Percentiles rank a stretch among this genome's conserved stretches.
phyloP scores from a whole-genome alignment of 1,284 basidiomycete species.

The Austroboletus olivaceoglutinosus region DNA sequence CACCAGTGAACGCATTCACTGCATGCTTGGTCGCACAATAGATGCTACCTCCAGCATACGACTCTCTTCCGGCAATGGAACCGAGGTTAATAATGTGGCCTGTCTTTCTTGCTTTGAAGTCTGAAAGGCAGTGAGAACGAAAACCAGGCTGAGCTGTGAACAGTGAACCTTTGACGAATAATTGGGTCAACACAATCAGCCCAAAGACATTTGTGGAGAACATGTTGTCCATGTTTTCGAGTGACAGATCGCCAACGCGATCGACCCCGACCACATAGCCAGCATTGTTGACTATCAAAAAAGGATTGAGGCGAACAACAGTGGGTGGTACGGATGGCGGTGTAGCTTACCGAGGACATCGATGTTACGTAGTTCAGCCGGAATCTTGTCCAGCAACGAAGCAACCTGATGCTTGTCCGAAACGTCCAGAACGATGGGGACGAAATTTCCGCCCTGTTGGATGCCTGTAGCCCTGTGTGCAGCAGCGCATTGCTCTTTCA shows the following conservation, averaged over 20 bases:
- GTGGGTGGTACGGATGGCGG: background rate
- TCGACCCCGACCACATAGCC: conserved; percentile 86
- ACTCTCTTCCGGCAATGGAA: conserved; percentile 87
- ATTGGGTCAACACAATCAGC: conserved; percentile 80
- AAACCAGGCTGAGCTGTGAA: background rate
- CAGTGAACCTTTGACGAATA: conserved; percentile 65
- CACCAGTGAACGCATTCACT: conserved; percentile 83
- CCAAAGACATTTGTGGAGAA: conserved; percentile 92
- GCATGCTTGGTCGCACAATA: conserved; percentile 89
- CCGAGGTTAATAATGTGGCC: conserved; percentile 98
- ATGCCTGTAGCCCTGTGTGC: conserved; percentile 73
- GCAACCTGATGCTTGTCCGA: conserved; percentile 69
- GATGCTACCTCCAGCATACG: conserved; percentile 86
- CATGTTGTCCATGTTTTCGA: conserved; percentile 82
- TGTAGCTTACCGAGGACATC: conserved; percentile 67
- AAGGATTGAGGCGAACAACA: background rate
- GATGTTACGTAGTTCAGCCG: conserved; percentile 61
- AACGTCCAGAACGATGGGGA: conserved; percentile 69
- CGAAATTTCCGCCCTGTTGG: conserved; percentile 70
- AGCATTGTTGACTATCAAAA: conserved; percentile 74
- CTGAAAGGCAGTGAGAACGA: conserved; percentile 36
- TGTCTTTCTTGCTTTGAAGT: conserved; percentile 84
- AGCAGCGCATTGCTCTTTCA: conserved; percentile 60
- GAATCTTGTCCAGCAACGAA: conserved; percentile 65
- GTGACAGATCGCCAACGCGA: conserved; percentile 74